Evolutionary conservation across 352 stramenopile species (phyloP).

Genomic region (Synura sp.): DNA sequence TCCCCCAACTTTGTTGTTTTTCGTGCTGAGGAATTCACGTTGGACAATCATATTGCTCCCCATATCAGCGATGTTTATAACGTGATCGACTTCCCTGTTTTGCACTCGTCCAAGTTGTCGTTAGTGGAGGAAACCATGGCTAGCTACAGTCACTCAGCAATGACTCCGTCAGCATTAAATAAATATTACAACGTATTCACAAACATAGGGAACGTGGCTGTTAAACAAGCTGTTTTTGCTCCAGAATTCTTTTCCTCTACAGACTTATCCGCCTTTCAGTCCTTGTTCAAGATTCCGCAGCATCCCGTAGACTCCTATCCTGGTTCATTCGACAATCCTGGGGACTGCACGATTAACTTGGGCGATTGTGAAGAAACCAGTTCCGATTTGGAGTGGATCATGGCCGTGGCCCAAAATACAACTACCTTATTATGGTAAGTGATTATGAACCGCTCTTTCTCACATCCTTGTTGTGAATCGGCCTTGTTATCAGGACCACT

Average conservation of each 20-base stretch:
- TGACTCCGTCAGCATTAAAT: background rate
- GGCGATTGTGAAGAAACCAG: background rate
- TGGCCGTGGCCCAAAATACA: slow-evolving; percentile 43
- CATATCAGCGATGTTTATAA: background rate
- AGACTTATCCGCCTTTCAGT: background rate
- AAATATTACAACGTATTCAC: background rate
- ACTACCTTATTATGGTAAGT: too few species aligned
- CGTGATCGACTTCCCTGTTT: too few species aligned
- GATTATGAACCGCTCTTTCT: too few species aligned
- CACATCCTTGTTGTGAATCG: too few species aligned
- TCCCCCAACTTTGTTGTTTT: too few species aligned
- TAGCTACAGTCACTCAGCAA: too few species aligned
- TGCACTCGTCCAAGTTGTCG: too few species aligned
- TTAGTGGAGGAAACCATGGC: too few species aligned
- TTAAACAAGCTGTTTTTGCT: background rate
- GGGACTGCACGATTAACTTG: background rate
- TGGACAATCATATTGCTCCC: background rate
- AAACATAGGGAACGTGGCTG: background rate
- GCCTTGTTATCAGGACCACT: too few species aligned
- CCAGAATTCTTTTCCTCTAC: background rate
- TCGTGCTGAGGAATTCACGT: background rate
- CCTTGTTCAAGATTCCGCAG: background rate
- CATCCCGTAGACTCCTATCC: background rate
- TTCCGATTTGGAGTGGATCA: slow-evolving; percentile 5
- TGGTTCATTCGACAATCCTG: background rate